Conservation (phyloP, 768 basidiomycete species). For the Gloeopeniophorella convolvens region DNA sequence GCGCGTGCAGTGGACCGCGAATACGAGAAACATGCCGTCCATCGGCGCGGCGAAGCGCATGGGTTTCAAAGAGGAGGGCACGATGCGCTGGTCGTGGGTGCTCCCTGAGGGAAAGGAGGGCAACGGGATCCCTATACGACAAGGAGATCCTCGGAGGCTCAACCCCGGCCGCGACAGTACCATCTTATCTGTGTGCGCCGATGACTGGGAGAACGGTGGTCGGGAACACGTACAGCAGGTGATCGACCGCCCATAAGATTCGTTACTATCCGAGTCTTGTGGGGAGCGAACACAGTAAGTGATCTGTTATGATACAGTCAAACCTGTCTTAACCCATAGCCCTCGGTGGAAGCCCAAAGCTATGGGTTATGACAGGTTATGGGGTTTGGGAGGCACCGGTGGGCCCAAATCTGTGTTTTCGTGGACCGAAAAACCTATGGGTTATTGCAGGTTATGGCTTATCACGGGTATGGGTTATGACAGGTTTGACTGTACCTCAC, state of each 20-base stretch:
- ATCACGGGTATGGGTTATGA: too few relatives aligned
- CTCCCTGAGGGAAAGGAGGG: conserved; percentile 18
- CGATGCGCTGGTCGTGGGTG: conserved; percentile 34
- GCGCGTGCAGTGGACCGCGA: conserved; percentile 41
- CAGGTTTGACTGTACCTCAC: too few relatives aligned
- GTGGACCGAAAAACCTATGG: too few relatives aligned
- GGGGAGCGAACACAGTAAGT: too few relatives aligned
- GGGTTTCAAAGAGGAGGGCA: conserved; percentile 42
- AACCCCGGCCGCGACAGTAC: conserved; percentile 42
- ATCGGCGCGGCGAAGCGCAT: conserved; percentile 36
- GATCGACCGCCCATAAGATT: conserved; percentile 25
- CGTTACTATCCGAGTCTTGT: too few relatives aligned
- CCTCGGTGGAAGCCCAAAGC: too few relatives aligned
- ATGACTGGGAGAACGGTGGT: conserved; percentile 48
- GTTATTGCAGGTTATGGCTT: too few relatives aligned
- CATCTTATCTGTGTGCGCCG: conserved; percentile 48
- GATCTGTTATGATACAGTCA: too few relatives aligned
- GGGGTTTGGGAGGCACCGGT: too few relatives aligned
- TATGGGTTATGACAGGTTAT: too few relatives aligned
- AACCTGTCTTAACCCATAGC: too few relatives aligned
- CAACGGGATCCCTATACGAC: conserved; percentile 12
- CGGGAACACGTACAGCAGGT: conserved; percentile 31
- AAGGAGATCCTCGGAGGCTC: conserved; percentile 26
- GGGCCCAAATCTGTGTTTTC: too few relatives aligned
- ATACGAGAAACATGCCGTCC: conserved; percentile 32